Evolutionary conservation across 805 yeast genomes (phyloP).

Genomic region (Candida nonsorbophila): DNA sequence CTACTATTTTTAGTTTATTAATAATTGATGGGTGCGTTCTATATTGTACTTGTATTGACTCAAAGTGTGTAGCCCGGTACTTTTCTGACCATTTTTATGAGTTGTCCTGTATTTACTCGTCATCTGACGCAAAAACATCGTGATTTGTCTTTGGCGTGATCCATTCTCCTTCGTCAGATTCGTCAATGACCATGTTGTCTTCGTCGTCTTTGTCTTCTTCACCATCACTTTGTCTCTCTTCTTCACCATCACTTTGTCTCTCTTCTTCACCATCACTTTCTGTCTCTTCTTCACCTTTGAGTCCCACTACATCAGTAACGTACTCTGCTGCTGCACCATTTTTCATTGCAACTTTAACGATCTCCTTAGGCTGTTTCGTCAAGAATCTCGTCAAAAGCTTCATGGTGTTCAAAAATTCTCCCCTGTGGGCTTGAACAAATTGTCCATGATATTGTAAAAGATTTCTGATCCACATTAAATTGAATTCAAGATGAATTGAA

Average conservation of each 20-base stretch:
- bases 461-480: slow-evolving; percentile 72
- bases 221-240: slow-evolving; percentile 23
- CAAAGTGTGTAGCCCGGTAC: too few species aligned
- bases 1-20: too few species aligned
- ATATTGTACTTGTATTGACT: too few species aligned
- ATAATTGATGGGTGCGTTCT: too few species aligned
- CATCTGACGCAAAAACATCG: slow-evolving; percentile 31
- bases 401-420: slow-evolving; percentile 56
- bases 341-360: slow-evolving; percentile 48
- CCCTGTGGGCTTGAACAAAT: slow-evolving; percentile 58
- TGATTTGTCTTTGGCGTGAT: slow-evolving; percentile 25
- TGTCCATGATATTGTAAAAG: slow-evolving; percentile 72
- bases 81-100: too few species aligned
- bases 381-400: slow-evolving; percentile 73
- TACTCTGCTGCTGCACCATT: slow-evolving; percentile 54
- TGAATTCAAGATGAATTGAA: slow-evolving; percentile 80
- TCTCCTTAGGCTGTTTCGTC: slow-evolving; percentile 67
- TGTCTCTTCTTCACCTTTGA: slow-evolving; percentile 12
- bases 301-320: slow-evolving; percentile 27
- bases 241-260: slow-evolving; percentile 19
- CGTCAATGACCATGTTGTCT: too few species aligned
- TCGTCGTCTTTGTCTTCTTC: slow-evolving; percentile 21
- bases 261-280: slow-evolving; percentile 20
- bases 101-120: too few species aligned
- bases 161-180: slow-evolving; percentile 35